These are phyloP conservation scores for Penicillium sp. DNA, from an alignment of 2,329 filamentous ascomycete species.

Conservation along the genomic window DNA sequence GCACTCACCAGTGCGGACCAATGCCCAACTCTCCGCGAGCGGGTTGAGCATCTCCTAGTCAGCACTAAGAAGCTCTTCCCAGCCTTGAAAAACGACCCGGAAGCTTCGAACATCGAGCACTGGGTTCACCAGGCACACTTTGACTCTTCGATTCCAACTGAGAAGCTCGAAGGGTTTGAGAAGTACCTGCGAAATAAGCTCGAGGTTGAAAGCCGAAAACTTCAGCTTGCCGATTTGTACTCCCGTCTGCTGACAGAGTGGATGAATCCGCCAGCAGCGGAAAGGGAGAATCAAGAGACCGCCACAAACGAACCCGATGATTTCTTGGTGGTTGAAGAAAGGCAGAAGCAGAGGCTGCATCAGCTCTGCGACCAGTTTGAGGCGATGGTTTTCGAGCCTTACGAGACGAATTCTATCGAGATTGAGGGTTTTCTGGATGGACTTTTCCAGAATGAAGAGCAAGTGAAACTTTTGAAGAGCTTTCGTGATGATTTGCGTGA, in stretches of 20 bases:
- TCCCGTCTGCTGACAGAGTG: constrained; percentile 46
- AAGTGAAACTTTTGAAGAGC: not conserved
- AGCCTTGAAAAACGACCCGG: constrained; percentile 8
- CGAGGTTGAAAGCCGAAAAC: constrained; percentile 42
- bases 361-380: constrained; percentile 47
- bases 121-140: constrained; percentile 44
- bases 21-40: constrained; percentile 3
- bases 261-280: constrained; percentile 32
- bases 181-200: constrained; percentile 36
- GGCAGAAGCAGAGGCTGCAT: constrained; percentile 42
- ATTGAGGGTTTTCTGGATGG: not conserved
- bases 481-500: not conserved
- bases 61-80: constrained; percentile 20
- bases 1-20: constrained; percentile 17
- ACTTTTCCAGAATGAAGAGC: not conserved
- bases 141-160: constrained; percentile 40
- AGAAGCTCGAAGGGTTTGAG: constrained; percentile 38
- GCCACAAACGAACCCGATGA: constrained; percentile 25
- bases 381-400: constrained; percentile 42
- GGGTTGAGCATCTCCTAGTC: constrained; percentile 10
- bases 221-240: constrained; percentile 33
- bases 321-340: constrained; percentile 37
- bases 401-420: not conserved
- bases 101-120: constrained; percentile 36
- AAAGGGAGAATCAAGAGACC: constrained; percentile 6